phyloP scores from a whole-genome alignment of 306 rosid species.

The Albizia julibrissin region DNA sequence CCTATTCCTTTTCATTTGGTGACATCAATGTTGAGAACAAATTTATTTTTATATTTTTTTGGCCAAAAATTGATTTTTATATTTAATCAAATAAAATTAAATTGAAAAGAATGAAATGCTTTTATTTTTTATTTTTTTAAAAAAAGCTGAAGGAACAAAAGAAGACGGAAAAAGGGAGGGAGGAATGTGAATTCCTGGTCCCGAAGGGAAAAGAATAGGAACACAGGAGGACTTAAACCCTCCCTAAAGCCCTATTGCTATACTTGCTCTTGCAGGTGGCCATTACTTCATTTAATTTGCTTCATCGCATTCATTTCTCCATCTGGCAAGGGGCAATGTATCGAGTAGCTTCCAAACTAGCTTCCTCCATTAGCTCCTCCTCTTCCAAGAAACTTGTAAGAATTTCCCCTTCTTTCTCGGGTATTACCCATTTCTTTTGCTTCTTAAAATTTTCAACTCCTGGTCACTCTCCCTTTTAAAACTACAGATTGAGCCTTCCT shows the following conservation, averaged over 20 bases:
- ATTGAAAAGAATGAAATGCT: too few species aligned
- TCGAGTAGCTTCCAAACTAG: slow-evolving; percentile 68
- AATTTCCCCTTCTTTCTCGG: neutral
- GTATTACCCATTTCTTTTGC: neutral
- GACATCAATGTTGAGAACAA: too few species aligned
- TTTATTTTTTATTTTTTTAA: too few species aligned
- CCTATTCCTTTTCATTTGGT: too few species aligned
- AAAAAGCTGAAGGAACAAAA: too few species aligned
- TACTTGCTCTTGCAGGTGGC: neutral
- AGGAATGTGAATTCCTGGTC: too few species aligned
- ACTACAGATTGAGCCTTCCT: neutral
- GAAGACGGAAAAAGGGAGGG: neutral
- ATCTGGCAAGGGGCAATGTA: slow-evolving; percentile 66
- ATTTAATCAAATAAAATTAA: too few species aligned
- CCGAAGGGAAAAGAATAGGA: neutral
- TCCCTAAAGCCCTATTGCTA: slow-evolving; percentile 28
- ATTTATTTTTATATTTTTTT: too few species aligned
- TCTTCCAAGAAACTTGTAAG: slow-evolving; percentile 63
- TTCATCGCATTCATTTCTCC: neutral
- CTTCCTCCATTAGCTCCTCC: slow-evolving; percentile 58
- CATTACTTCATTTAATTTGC: neutral
- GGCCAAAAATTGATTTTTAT: too few species aligned
- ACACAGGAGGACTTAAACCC: slow-evolving; percentile 36
- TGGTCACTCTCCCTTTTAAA: neutral
- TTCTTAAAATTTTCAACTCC: neutral